Conservation (phyloP, 225 moss, liverwort and hornwort genomes). For the Polytrichum formosum region DNA sequence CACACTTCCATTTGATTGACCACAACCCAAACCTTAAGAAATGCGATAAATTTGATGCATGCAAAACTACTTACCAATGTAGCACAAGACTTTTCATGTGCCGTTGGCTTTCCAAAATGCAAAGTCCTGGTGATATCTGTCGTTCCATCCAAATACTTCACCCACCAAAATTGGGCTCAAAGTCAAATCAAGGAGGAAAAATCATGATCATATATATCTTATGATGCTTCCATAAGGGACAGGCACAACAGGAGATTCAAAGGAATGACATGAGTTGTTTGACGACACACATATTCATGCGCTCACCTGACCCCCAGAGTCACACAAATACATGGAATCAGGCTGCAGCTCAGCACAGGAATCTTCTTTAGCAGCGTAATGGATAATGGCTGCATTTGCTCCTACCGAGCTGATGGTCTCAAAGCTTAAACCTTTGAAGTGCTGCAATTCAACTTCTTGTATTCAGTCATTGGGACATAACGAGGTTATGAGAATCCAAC, state of each 20-base stretch:
- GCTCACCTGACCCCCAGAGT: constrained; percentile 77
- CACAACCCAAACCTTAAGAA: too few relatives aligned
- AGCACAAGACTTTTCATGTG: constrained; percentile 73
- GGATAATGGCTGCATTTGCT: constrained; percentile 80
- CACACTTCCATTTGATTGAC: too few relatives aligned
- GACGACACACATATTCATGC: too few relatives aligned
- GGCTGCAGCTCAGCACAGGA: constrained; percentile 83
- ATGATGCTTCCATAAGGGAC: too few relatives aligned
- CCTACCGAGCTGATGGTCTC: constrained; percentile 83
- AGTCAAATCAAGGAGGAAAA: too few relatives aligned
- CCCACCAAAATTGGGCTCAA: not conserved
- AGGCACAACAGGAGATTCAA: too few relatives aligned
- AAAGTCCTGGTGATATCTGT: constrained; percentile 82
- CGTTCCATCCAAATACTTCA: constrained; percentile 82
- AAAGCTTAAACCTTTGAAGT: constrained; percentile 83
- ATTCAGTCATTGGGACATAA: not conserved
- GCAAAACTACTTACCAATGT: constrained; percentile 47
- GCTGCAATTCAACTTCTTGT: constrained; percentile 32
- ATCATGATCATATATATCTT: too few relatives aligned
- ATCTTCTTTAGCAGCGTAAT: constrained; percentile 65
- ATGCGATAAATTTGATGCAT: too few relatives aligned
- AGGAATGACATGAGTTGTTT: too few relatives aligned
- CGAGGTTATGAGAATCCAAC: not conserved
- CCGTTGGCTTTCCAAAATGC: constrained; percentile 82
- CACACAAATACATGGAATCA: constrained; percentile 84